Conservation (phyloP, 2,329 filamentous ascomycete genomes). For the Calonectria hongkongensis region DNA sequence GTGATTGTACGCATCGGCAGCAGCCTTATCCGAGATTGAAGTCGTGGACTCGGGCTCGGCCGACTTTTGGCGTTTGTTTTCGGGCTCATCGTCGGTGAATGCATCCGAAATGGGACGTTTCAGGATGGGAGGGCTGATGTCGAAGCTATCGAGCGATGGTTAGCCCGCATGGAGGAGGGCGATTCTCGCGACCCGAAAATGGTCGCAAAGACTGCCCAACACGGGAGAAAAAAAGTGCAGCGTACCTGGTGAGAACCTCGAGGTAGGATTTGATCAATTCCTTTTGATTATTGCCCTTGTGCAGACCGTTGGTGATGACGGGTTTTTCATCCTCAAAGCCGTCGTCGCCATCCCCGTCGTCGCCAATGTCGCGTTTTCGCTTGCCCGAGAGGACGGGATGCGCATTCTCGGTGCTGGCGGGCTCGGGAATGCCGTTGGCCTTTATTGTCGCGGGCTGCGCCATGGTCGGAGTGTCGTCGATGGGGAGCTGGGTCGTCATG, state of each 20-base stretch:
- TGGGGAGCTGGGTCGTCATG: slow-evolving; percentile 51
- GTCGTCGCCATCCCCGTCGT: slow-evolving; percentile 60
- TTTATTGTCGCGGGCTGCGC: slow-evolving; percentile 63
- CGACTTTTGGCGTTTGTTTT: slow-evolving; percentile 77
- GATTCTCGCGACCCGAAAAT: slow-evolving; percentile 36
- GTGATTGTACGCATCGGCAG: slow-evolving; percentile 71
- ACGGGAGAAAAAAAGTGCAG: slow-evolving; percentile 39
- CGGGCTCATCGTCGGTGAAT: slow-evolving; percentile 69
- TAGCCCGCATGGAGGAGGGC: slow-evolving; percentile 50
- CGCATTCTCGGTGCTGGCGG: slow-evolving; percentile 56
- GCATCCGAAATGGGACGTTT: slow-evolving; percentile 70
- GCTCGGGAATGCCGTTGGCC: slow-evolving; percentile 65
- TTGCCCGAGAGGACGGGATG: slow-evolving; percentile 66
- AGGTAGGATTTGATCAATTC: slow-evolving; percentile 63
- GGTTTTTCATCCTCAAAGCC: slow-evolving; percentile 55
- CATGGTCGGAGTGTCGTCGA: slow-evolving; percentile 59
- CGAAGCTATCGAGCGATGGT: slow-evolving; percentile 67
- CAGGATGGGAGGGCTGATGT: slow-evolving; percentile 73
- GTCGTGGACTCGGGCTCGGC: slow-evolving; percentile 64
- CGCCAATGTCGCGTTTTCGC: slow-evolving; percentile 75
- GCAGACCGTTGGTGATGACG: slow-evolving; percentile 51
- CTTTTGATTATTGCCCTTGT: slow-evolving; percentile 56
- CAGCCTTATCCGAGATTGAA: slow-evolving; percentile 72
- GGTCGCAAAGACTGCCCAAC: slow-evolving; percentile 37
- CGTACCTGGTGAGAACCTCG: slow-evolving; percentile 63